Conservation (phyloP, 805 yeast species). For the Clavispora carvajalis region DNA sequence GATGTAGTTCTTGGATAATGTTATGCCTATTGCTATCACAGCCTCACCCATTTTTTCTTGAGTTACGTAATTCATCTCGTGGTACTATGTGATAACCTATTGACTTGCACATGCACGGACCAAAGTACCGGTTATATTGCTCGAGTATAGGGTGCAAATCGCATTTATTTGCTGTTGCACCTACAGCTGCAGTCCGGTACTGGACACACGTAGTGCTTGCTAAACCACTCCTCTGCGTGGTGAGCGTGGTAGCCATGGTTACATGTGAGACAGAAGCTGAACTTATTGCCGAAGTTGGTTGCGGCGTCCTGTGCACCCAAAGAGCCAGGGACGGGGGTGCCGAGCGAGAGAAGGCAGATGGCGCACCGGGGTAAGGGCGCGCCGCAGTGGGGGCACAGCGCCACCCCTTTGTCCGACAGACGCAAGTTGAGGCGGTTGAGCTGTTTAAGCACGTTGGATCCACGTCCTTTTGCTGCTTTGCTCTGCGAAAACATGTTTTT, state of each 20-base stretch:
- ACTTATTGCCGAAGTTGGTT: slow-evolving; percentile 51
- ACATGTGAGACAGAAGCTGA: slow-evolving; percentile 85
- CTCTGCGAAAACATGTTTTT: slow-evolving; percentile 51
- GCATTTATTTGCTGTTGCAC: slow-evolving; percentile 53
- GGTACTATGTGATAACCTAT: too few relatives aligned
- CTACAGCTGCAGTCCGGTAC: slow-evolving; percentile 88
- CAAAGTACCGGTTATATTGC: too few relatives aligned
- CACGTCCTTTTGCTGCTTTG: slow-evolving; percentile 11
- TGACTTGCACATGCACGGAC: too few relatives aligned
- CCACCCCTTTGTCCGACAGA: slow-evolving; percentile 21
- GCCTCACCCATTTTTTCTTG: too few relatives aligned
- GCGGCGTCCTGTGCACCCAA: neutral
- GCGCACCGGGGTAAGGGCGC: slow-evolving; percentile 87
- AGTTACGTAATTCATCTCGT: too few relatives aligned
- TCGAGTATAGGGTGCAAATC: too few relatives aligned
- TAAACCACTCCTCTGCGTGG: slow-evolving; percentile 96
- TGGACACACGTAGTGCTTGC: slow-evolving; percentile 82
- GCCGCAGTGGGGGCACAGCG: slow-evolving; percentile 79
- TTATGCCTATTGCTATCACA: too few relatives aligned
- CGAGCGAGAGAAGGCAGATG: slow-evolving; percentile 76
- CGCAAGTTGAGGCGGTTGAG: slow-evolving; percentile 21
- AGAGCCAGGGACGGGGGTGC: slow-evolving; percentile 50
- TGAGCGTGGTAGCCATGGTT: slow-evolving; percentile 93
- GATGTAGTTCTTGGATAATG: too few relatives aligned
- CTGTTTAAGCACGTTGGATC: slow-evolving; percentile 24